Evolutionary conservation across 2,329 filamentous ascomycete species (phyloP).

Genomic region (Ascochyta fabae): DNA sequence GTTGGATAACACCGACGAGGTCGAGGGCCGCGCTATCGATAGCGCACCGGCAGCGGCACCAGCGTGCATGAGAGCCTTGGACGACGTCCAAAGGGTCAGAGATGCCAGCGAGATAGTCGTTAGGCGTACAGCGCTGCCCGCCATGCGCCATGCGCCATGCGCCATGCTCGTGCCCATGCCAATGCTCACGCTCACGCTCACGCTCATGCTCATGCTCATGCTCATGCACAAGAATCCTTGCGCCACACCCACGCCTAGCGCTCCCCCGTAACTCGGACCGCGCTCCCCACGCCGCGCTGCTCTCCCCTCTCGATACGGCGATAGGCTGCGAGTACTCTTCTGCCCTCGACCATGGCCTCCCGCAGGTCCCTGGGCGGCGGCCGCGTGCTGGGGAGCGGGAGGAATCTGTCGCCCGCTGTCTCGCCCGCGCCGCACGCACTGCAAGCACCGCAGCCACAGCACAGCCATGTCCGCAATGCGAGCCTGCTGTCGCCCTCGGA

Average conservation of each 20-base stretch:
- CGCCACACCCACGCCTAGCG: conserved; percentile 25
- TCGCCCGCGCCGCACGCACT: conserved; percentile 37
- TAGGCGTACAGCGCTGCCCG: conserved; percentile 11
- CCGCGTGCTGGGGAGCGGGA: conserved; percentile 86
- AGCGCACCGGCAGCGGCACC: not conserved
- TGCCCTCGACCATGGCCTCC: conserved; percentile 43
- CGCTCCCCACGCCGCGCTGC: conserved; percentile 19
- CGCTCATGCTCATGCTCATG: not conserved
- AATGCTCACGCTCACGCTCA: not conserved
- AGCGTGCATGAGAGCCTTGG: not conserved
- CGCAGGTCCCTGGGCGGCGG: conserved; percentile 82
- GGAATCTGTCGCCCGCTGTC: conserved; percentile 73
- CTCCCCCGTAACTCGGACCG: conserved; percentile 19
- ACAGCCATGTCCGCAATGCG: conserved; percentile 50
- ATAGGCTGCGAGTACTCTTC: not conserved
- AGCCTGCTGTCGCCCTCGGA: conserved; percentile 66
- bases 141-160: not conserved
- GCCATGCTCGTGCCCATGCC: conserved; percentile 4
- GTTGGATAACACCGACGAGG: conserved; percentile 9
- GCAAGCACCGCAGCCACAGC: conserved; percentile 27
- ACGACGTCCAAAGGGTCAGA: too few species aligned
- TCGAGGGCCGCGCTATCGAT: conserved; percentile 6
- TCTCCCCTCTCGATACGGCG: not conserved
- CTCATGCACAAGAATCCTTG: conserved; percentile 25
- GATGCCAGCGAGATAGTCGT: not conserved